Evolutionary conservation across 2,329 filamentous ascomycete species (phyloP).

Genomic region (Clarireedia paspali): DNA sequence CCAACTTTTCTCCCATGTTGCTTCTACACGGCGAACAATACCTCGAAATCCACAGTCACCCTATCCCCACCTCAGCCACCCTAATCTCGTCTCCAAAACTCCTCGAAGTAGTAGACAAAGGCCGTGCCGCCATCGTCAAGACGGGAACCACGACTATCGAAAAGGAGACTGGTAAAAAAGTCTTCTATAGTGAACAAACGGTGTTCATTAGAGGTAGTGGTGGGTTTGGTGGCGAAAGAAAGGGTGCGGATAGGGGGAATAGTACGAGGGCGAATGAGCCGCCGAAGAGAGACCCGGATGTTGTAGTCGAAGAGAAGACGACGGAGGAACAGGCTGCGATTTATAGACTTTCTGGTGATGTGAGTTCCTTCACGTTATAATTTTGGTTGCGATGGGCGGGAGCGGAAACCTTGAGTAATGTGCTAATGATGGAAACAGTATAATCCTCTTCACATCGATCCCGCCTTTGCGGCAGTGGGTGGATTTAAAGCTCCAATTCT

Average conservation of each 20-base stretch:
- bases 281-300: constrained; percentile 70
- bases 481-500: constrained; percentile 93
- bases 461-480: constrained; percentile 85
- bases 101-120: constrained; percentile 95
- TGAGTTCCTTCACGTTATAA: constrained; percentile 39
- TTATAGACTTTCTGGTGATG: constrained; percentile 90
- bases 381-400: too few species aligned
- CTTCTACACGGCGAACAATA: constrained; percentile 98
- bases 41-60: constrained; percentile 87
- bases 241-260: constrained; percentile 68
- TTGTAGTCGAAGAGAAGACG: constrained; percentile 77
- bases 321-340: constrained; percentile 86
- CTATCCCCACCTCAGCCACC: constrained; percentile 76
- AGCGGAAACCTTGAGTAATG: too few species aligned
- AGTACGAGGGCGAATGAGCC: constrained; percentile 73
- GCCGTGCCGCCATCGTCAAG: constrained; percentile 76
- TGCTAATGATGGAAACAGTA: neutral
- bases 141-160: constrained; percentile 76
- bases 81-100: constrained; percentile 72
- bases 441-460: constrained; percentile 84
- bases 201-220: constrained; percentile 87
- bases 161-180: constrained; percentile 74
- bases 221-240: constrained; percentile 79
- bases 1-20: constrained; percentile 98
- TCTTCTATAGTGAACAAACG: constrained; percentile 97